Evolutionary conservation across 495 filamentous ascomycete species (phyloP).

Genomic region (Penicillium paradoxum): DNA sequence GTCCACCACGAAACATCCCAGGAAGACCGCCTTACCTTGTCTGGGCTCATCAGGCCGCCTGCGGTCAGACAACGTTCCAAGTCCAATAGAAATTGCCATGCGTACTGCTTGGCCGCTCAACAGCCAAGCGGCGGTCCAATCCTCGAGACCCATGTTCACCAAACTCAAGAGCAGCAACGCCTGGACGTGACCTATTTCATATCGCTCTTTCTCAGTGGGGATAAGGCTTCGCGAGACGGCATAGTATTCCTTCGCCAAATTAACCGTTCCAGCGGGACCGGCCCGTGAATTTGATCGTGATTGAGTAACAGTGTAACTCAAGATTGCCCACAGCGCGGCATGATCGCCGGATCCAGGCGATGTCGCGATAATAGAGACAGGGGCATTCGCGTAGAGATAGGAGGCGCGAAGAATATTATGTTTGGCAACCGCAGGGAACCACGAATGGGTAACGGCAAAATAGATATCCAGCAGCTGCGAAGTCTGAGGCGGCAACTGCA

Average conservation of each 20-base stretch:
- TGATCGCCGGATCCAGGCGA: slow-evolving; percentile 51
- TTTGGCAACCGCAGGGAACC: slow-evolving; percentile 69
- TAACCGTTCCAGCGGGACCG: slow-evolving; percentile 15
- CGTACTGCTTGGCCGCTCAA: slow-evolving; percentile 58
- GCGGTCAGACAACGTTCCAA: slow-evolving; percentile 28
- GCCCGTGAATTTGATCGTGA: slow-evolving; percentile 25
- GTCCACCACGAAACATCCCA: slow-evolving; percentile 64
- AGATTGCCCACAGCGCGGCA: slow-evolving; percentile 59
- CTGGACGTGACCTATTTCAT: slow-evolving; percentile 58
- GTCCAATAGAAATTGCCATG: slow-evolving; percentile 47
- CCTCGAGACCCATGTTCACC: slow-evolving; percentile 52
- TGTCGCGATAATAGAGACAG: slow-evolving; percentile 37
- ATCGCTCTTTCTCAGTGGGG: slow-evolving; percentile 52
- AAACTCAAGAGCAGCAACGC: slow-evolving; percentile 58
- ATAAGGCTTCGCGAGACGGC: slow-evolving; percentile 53
- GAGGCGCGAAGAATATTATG: slow-evolving; percentile 55
- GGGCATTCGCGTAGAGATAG: slow-evolving; percentile 47
- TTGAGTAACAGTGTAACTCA: slow-evolving; percentile 51
- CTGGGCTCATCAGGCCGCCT: slow-evolving; percentile 36
- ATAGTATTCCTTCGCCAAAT: slow-evolving; percentile 47
- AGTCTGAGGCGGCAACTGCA: slow-evolving; percentile 54
- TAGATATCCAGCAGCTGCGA: slow-evolving; percentile 66
- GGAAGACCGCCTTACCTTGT: slow-evolving; percentile 48
- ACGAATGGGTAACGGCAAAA: slow-evolving; percentile 66
- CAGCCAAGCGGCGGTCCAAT: slow-evolving; percentile 55